A percentile compares a stretch with the other conserved stretches of the same genome.
Evolutionary conservation across 768 basidiomycete genomes (phyloP).

Genomic region (Tricholoma flavovirens): DNA sequence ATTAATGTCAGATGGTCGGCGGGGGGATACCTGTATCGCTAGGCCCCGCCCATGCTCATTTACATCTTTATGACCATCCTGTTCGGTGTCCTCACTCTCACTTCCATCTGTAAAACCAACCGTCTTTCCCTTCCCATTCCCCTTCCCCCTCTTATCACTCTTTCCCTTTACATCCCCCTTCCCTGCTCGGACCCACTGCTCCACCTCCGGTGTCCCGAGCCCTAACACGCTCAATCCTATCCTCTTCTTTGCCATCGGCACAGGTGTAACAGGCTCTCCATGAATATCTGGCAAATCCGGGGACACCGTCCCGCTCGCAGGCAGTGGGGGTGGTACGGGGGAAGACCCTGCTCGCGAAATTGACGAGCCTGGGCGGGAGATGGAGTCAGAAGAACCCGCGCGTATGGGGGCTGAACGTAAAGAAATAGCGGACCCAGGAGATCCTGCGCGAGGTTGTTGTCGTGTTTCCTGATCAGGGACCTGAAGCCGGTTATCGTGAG

Average conservation of each 20-base stretch:
- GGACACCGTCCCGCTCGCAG: conserved; percentile 33
- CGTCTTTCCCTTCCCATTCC: conserved; percentile 37
- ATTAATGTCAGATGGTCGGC: conserved; percentile 25
- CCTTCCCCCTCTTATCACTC: conserved; percentile 21
- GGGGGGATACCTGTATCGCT: conserved; percentile 55
- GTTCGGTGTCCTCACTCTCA: conserved; percentile 9
- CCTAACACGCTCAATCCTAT: conserved; percentile 30
- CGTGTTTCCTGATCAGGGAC: conserved; percentile 6
- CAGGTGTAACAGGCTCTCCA: conserved; percentile 29
- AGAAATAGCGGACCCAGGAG: conserved; percentile 5
- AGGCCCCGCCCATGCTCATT: conserved; percentile 33
- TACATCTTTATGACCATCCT: conserved; percentile 21
- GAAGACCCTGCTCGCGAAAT: conserved; percentile 19
- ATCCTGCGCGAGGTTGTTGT: conserved; percentile 13
- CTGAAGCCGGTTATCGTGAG: not conserved
- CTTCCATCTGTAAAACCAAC: conserved; percentile 40
- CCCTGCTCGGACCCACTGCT: conserved; percentile 43
- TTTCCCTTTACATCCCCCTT: conserved; percentile 22
- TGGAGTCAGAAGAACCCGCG: conserved; percentile 5
- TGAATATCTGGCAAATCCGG: conserved; percentile 34
- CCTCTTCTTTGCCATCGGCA: conserved; percentile 19
- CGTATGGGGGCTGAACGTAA: conserved; percentile 14
- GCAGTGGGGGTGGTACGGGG: conserved; percentile 15
- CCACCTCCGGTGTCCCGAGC: conserved; percentile 49
- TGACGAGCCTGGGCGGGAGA: conserved; percentile 21